Conservation (phyloP, 768 basidiomycete species). For the Guyanaporus albipodus region DNA sequence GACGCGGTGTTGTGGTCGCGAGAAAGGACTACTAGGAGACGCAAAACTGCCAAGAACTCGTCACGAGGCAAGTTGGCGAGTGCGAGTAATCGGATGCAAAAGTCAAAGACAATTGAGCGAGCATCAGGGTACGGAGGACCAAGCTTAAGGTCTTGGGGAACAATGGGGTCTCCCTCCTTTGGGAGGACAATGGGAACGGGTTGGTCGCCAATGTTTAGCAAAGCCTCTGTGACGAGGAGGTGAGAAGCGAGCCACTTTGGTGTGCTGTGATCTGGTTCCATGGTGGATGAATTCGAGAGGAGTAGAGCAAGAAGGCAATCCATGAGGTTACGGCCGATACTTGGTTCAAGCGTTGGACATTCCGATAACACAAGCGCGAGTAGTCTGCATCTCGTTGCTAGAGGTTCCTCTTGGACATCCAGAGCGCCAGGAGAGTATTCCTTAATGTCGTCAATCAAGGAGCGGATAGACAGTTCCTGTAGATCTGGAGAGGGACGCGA, state of each 20-base stretch:
- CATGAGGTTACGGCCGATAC: conserved; percentile 59
- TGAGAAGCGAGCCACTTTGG: conserved; percentile 89
- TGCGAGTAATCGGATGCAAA: conserved; percentile 67
- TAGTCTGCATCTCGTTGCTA: conserved; percentile 80
- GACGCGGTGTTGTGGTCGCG: conserved; percentile 61
- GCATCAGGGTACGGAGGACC: conserved; percentile 64
- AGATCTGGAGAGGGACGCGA: conserved; percentile 56
- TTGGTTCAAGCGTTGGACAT: conserved; percentile 54
- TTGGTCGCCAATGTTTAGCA: conserved; percentile 74
- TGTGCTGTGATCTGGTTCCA: conserved; percentile 48
- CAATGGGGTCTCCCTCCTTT: conserved; percentile 64
- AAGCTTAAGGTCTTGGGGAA: conserved; percentile 44
- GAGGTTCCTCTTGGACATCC: conserved; percentile 68
- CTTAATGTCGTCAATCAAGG: conserved; percentile 76
- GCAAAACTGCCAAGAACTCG: conserved; percentile 75
- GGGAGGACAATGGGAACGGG: conserved; percentile 63
- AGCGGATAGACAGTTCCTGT: conserved; percentile 61
- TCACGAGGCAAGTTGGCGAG: conserved; percentile 66
- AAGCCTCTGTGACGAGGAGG: conserved; percentile 79
- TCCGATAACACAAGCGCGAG: conserved; percentile 82
- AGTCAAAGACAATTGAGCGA: conserved; percentile 66
- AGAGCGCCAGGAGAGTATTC: conserved; percentile 60
- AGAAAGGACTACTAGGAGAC: conserved; percentile 82
- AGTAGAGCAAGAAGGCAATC: conserved; percentile 65
- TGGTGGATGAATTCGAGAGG: conserved; percentile 49